Percentiles rank a stretch among this genome's conserved stretches.
These are phyloP conservation scores for Nakazawaea populi DNA, from an alignment of 805 yeast species.

Conservation along the genomic window DNA sequence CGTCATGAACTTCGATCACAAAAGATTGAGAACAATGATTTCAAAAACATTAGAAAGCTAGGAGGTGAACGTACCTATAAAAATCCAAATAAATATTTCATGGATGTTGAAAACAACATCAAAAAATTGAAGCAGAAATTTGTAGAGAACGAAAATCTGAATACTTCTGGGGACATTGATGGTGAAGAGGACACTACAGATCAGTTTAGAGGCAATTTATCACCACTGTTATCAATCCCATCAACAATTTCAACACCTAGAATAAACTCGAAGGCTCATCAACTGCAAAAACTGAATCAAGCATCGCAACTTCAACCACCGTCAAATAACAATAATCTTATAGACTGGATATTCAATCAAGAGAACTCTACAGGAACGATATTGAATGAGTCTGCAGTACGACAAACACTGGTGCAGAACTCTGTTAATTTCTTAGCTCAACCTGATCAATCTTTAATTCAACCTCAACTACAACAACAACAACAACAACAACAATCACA, in stretches of 20 bases:
- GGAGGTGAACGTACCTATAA: slow-evolving; percentile 8
- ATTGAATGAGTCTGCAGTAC: background rate
- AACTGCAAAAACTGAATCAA: background rate
- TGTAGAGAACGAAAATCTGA: background rate
- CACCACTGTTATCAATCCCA: background rate
- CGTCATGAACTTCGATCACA: slow-evolving; percentile 27
- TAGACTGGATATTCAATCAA: slow-evolving; percentile 9
- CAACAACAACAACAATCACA: background rate
- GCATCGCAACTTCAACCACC: background rate
- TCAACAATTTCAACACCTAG: background rate
- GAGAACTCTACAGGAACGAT: background rate
- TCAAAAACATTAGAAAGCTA: slow-evolving; percentile 9
- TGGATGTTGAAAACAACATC: background rate
- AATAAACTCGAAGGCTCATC: background rate
- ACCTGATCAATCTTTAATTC: background rate
- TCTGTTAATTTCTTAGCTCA: background rate
- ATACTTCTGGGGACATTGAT: too few species aligned
- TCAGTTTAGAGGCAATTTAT: background rate
- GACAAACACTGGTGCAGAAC: background rate
- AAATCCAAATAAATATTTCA: slow-evolving; percentile 1
- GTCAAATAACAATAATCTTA: slow-evolving; percentile 1
- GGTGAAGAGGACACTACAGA: too few species aligned
- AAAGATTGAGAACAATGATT: slow-evolving; percentile 7
- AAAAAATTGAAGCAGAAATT: background rate
- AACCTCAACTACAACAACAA: background rate